phyloP scores from a whole-genome alignment of 768 basidiomycete species.

The Pulveroboletus sp. region DNA sequence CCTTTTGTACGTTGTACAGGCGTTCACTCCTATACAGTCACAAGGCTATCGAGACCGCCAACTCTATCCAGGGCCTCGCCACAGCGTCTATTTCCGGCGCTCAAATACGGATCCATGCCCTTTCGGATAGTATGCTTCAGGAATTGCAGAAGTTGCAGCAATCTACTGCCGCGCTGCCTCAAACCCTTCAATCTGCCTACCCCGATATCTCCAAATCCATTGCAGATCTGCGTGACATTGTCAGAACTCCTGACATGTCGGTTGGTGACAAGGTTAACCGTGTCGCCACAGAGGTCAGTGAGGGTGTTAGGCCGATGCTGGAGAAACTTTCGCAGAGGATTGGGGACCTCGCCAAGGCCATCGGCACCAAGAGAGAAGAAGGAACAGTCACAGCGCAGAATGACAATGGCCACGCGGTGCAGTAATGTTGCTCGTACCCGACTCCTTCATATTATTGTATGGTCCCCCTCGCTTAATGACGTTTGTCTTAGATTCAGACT shows the following conservation, averaged over 20 bases:
- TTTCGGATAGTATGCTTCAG: slow-evolving; percentile 60
- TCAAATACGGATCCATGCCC: slow-evolving; percentile 50
- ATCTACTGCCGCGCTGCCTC: slow-evolving; percentile 53
- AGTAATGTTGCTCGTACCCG: slow-evolving; percentile 6
- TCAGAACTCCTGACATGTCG: slow-evolving; percentile 50
- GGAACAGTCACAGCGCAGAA: neutral
- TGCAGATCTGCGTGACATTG: slow-evolving; percentile 49
- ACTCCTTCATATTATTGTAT: slow-evolving; percentile 8
- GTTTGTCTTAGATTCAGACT: slow-evolving; percentile 23
- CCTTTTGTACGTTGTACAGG: neutral
- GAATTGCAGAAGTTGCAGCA: slow-evolving; percentile 65
- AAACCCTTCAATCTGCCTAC: slow-evolving; percentile 56
- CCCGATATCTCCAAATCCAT: slow-evolving; percentile 49
- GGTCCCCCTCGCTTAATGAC: slow-evolving; percentile 5
- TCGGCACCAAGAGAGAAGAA: slow-evolving; percentile 29
- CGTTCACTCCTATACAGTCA: slow-evolving; percentile 39
- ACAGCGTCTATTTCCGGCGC: slow-evolving; percentile 52
- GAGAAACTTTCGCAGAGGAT: slow-evolving; percentile 45
- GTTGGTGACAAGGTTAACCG: slow-evolving; percentile 59
- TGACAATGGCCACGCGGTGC: slow-evolving; percentile 7
- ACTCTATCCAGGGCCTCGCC: slow-evolving; percentile 55
- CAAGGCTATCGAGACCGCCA: slow-evolving; percentile 64
- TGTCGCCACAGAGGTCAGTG: slow-evolving; percentile 53
- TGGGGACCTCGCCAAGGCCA: slow-evolving; percentile 22
- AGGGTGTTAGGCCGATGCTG: slow-evolving; percentile 57